Evolutionary conservation across 768 basidiomycete genomes (phyloP), one percentile per base, ranked within the genome.

Genomic region (Trametes elegans): DNA sequence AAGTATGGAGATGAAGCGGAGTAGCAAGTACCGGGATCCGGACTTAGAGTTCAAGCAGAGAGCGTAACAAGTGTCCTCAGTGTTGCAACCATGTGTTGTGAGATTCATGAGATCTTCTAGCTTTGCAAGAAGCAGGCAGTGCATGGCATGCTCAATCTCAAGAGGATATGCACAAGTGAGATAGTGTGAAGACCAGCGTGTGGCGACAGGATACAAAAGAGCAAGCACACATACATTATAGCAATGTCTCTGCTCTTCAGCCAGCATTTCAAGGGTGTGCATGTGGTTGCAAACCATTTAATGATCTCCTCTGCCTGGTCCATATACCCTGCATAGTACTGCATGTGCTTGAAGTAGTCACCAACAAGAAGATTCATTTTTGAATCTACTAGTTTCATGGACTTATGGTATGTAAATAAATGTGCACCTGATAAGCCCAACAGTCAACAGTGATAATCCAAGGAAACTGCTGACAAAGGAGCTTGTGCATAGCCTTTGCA

Each of bases 241-340:
- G 23, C 16, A 8, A 1, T 28, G 46, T 31, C 26, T 51, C 54
- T 72, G 72, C 42, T 73, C 66, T 3, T 55, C n/a, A 11, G 48
- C 41, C 28, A 74, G 61, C 3, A 70, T 24, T 11, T 44, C 68
- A 13, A 73, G 63, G 2, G 68, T 67, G 19, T 52, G 41, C n/a
- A 61, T 56, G 35, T 75, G 71, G 40, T 66, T 68, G 44, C 69
- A 41, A 73, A 65, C 73, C 73, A 74, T 27, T 68, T 70, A 26
- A 58, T 49, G 47, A 62, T 13, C 18, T 62, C 60, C 0, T 60
- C 14, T 1, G 65, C 69, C 3, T 53, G 2, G 10, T 61, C 50
- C 24, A 40, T n/a, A 7, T 21, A n/a, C 5, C 18, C 10, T 6
- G 23, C 16, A 7, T 7, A n/a, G 4, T n/a, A 21, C 5, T 7